Base-by-base conservation (phyloP, 371 early-diverging fungal genomes). In the Syncephalastrum monosporum region DNA sequence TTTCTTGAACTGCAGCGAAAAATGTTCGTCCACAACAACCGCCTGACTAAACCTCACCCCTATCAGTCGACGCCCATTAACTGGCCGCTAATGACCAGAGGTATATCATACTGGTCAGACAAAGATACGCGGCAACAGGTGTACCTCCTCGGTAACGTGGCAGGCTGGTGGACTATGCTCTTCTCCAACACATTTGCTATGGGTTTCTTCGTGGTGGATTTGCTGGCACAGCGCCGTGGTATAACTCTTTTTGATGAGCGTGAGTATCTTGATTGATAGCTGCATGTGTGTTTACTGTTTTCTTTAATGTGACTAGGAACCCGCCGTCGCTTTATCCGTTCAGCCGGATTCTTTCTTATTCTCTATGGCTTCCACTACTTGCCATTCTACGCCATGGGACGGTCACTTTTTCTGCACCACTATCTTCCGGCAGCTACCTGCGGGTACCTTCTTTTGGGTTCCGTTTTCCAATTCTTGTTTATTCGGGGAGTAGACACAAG, bases 341-440 rank as follows among this genome's bases (percentile, higher is more conserved):
- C 87, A 0, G 78, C 83, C 23, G 93, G 92, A 1, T 97, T 94
- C 79, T 82, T 96, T 56, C 77, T 89, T 38, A 50, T 90, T 5
- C 93, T 89, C 21, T 99, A 93, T 91, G 57, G 76, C 8, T 67
- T 95, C 27, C 99, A 99, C 69, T 98, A 92, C 63, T 43, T 94
- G 16, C 99, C 99, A 5, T 98, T 98, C 82, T 97, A 95, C 77
- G 57, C 90, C 45, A 93, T 96, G 92, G 96, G 94, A 10, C 88
- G 99, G 49, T 87, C 92, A 27, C 79, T 98, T 15, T 99, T 97
- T 77, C 74, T 98, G 53, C 99, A 98, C 77, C 99, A 99, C 74
- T 99, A 99, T 67, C 75, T 98, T 29, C 98, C 98, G 3, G 87
- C 93, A 0, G 77, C 89, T 13, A 77, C 89, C 27, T 85, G 90